These are phyloP conservation scores for Cladobotryum mycophilum DNA, from an alignment of 2,329 filamentous ascomycete species.

Conservation along the genomic window DNA sequence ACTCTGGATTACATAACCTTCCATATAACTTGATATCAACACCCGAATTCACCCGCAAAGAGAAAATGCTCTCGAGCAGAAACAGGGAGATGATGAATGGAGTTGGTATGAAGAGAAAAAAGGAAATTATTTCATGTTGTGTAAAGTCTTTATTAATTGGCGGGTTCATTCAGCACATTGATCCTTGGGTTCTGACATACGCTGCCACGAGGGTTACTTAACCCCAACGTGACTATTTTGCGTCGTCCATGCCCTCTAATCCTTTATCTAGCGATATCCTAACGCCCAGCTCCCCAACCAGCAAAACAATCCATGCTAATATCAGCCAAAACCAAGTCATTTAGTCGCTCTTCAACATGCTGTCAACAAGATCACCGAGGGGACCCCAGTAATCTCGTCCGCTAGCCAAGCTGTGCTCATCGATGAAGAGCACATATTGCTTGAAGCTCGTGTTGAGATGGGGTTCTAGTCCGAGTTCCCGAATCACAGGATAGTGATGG, in stretches of 20 bases:
- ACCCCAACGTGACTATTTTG: background rate
- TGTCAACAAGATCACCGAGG: slow-evolving; percentile 90
- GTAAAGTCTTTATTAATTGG: too few relatives aligned
- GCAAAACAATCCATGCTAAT: slow-evolving; percentile 11
- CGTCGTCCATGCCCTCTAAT: background rate
- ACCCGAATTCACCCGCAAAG: too few relatives aligned
- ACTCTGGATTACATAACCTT: slow-evolving; percentile 27
- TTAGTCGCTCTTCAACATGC: slow-evolving; percentile 91
- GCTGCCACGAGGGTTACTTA: background rate
- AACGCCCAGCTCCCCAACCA: slow-evolving; percentile 18
- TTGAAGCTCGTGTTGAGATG: slow-evolving; percentile 99
- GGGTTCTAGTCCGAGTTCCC: slow-evolving; percentile 89
- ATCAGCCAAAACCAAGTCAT: background rate
- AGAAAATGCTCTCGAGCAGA: too few relatives aligned
- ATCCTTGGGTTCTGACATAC: too few relatives aligned
- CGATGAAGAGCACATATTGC: slow-evolving; percentile 97
- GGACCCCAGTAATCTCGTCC: slow-evolving; percentile 98
- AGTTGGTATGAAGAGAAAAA: too few relatives aligned
- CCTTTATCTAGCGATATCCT: slow-evolving; percentile 8
- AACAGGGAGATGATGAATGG: too few relatives aligned
- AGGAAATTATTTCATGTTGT: too few relatives aligned
- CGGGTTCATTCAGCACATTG: too few relatives aligned
- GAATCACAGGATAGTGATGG: slow-evolving; percentile 96
- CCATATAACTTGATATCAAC: too few relatives aligned
- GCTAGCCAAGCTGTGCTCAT: slow-evolving; percentile 87